Evolutionary conservation across 176 grass and related monocot species (phyloP), one percentile per base, ranked within the genome.

Genomic region (maize (Zea mays)): DNA sequence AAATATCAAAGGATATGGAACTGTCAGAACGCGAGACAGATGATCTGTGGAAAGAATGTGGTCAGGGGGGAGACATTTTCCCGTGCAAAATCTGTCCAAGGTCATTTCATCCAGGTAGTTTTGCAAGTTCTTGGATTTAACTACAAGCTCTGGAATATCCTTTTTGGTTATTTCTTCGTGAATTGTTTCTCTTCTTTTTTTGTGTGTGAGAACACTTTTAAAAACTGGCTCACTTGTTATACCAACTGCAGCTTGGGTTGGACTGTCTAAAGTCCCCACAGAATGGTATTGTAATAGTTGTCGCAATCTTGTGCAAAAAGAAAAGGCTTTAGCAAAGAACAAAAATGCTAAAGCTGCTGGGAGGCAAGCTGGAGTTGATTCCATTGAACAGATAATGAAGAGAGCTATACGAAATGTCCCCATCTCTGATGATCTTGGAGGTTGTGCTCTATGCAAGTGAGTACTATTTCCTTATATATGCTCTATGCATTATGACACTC

Each of bases 261-360:
- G 95, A 35, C 83, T 98, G 85, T 65, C 69, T 62, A 81, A 36
- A 48, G 67, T 77, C 52, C 91, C 95, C 7, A 86, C 56, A 34
- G 85, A 98, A 56, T 98, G 91, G 95, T 88, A 87, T 85, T 98
- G 95, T 84, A 89, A 90, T 75, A 94, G 90, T 84, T 98, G 91
- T 62, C 82, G 66, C 21, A 90, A 79, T 75, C 95, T 92, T 62
- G 85, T 90, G 69, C 89, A 90, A 62, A 98, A 90, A 83, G 91
- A 98, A 55, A 94, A 89, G 70, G 80, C 73, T 88, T 82, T 98
- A 50, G 89, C 95, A 47, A 62, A 36, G 66, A 98, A 98, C 74
- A 90, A 98, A 77, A 98, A 98, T 83, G 95, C 95, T 36, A 93
- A 91, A 79, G 95, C 95, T 85, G 95, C 95, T 78, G 95, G 95